phyloP scores from a whole-genome alignment of 2,329 filamentous ascomycete genomes.

The Leptosphaerulina australis region DNA sequence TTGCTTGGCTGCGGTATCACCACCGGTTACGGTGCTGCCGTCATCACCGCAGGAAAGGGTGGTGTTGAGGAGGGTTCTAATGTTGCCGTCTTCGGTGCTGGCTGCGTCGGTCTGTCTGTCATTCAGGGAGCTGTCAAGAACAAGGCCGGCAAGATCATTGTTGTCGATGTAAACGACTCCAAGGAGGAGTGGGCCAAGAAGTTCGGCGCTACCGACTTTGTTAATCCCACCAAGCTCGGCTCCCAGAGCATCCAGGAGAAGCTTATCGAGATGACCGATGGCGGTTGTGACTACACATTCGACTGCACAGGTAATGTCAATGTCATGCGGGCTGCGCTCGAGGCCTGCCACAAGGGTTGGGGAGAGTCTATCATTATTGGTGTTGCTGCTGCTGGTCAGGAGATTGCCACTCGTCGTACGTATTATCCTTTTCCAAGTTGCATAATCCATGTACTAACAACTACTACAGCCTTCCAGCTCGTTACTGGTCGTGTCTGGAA shows the following conservation, averaged over 20 bases:
- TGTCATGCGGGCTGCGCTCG: slow-evolving; percentile 93
- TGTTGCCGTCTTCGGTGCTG: slow-evolving; percentile 91
- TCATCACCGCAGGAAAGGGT: slow-evolving; percentile 77
- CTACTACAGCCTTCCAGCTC: slow-evolving; percentile 83
- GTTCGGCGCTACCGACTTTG: slow-evolving; percentile 96
- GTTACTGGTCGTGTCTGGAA: slow-evolving; percentile 98
- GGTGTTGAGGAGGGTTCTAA: slow-evolving; percentile 84
- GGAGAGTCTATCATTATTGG: slow-evolving; percentile 97
- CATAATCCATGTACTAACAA: slow-evolving; percentile 12
- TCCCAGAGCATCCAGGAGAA: slow-evolving; percentile 84
- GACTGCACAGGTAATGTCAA: slow-evolving; percentile 97
- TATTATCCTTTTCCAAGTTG: slow-evolving; percentile 32
- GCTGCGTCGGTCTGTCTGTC: slow-evolving; percentile 93
- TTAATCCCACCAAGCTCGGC: slow-evolving; percentile 77
- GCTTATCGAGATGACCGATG: slow-evolving; percentile 96
- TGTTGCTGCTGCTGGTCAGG: slow-evolving; percentile 93
- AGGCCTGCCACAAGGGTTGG: slow-evolving; percentile 99
- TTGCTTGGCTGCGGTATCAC: slow-evolving; percentile 98
- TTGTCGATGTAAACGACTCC: slow-evolving; percentile 78
- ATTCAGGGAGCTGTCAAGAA: slow-evolving; percentile 91
- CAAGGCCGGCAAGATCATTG: slow-evolving; percentile 78
- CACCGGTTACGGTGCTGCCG: slow-evolving; percentile 94
- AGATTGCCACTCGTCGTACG: slow-evolving; percentile 92
- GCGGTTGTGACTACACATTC: slow-evolving; percentile 98
- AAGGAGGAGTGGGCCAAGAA: slow-evolving; percentile 94